Base-by-base conservation (phyloP, 2,329 filamentous ascomycete genomes). In the Cytospora piceae region DNA sequence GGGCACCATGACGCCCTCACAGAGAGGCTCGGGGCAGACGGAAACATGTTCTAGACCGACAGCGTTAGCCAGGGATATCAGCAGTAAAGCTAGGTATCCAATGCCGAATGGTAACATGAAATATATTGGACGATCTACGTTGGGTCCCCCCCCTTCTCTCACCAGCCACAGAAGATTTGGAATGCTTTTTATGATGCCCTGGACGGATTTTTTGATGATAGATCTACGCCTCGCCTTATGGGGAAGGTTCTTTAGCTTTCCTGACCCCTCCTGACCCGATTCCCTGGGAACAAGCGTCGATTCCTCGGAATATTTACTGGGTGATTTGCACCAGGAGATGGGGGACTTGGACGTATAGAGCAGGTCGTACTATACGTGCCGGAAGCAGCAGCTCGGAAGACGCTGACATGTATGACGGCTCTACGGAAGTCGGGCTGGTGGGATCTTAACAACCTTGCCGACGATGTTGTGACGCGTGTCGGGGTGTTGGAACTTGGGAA, bases 321-420 rank as follows among this genome's bases (percentile, higher is more conserved):
- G 11, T 22, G n/a, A 20, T 49, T 49, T 22, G 46, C 11, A 49
- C 22, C n/a, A 3, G 22, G 46, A 11, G n/a, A 9, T 46, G 20
- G 42, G 17, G n/a, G 22, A 14, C n/a, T 22, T 49, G 11, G 46
- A 49, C n/a, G 22, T 49, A 24, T 9, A 22, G 20, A 49, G 46
- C 46, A 49, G 46, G 46, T 49, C n/a, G 46, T 49, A 24, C 1
- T 20, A 14, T 7, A 49, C 4, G 46, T 24, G 46, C n/a, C 22
- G 46, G 46, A 49, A 22, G 46, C n/a, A 49, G 46, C n/a, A 49
- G 46, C 46, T 49, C 46, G 46, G 46, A 49, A 49, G n/a, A 24
- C 46, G n/a, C n/a, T 11, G 3, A 49, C n/a, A 5, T 49, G 39
- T 42, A 37, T 12, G 34, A 37, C 20, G 15, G 17, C 32, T 24